A percentile compares a stretch with the other conserved stretches of the same genome.
Evolutionary conservation across 352 stramenopile genomes (phyloP).

Genomic region (Globisporangium viniferum): DNA sequence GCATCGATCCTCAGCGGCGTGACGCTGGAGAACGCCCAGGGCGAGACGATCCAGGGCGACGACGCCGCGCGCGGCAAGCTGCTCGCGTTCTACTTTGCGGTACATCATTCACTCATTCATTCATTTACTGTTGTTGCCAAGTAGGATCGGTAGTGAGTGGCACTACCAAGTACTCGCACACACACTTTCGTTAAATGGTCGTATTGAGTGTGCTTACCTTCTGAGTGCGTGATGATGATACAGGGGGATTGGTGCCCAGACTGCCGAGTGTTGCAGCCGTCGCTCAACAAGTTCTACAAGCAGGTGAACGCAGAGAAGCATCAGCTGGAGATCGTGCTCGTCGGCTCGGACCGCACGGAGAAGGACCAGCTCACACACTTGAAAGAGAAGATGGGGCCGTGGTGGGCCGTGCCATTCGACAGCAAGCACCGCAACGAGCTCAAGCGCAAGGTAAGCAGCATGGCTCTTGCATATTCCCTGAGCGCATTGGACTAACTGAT

Average conservation of each 20-base stretch:
- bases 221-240: not conserved
- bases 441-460: conserved; percentile 58
- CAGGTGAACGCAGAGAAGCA: conserved; percentile 35
- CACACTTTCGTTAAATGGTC: not conserved
- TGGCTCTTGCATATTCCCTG: not conserved
- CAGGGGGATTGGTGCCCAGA: conserved; percentile 83
- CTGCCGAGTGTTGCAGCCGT: conserved; percentile 74
- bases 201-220: not conserved
- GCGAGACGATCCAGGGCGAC: conserved; percentile 47
- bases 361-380: conserved; percentile 65
- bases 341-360: conserved; percentile 63
- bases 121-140: not conserved
- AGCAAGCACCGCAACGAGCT: conserved; percentile 52
- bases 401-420: conserved; percentile 72
- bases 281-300: conserved; percentile 73
- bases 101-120: conserved; percentile 13
- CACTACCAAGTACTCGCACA: not conserved
- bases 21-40: conserved; percentile 55
- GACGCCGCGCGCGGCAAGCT: conserved; percentile 43
- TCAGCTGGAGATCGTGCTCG: conserved; percentile 72
- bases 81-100: conserved; percentile 78
- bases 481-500: no score
- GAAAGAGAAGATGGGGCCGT: conserved; percentile 61
- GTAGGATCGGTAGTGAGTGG: not conserved
- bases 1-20: conserved; percentile 44